These are phyloP conservation scores for Sugiyamaella xylanicola DNA, from an alignment of 1,139 yeast genomes.

Conservation along the genomic window DNA sequence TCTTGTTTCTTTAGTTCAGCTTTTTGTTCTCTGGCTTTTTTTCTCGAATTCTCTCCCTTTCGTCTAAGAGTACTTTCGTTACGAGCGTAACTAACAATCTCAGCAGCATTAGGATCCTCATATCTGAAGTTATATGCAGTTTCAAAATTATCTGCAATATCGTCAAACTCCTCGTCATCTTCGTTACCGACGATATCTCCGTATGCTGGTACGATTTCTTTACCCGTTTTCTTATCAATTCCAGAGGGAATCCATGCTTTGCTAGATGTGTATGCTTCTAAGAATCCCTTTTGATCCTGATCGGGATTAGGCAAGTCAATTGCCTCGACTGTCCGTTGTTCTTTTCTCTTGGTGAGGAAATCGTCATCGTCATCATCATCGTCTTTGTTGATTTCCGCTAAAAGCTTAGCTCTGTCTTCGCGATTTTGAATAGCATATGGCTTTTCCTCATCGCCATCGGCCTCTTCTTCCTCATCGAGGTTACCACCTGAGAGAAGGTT, in stretches of 20 bases:
- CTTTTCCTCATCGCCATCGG: slow-evolving; percentile 53
- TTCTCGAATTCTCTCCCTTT: slow-evolving; percentile 70
- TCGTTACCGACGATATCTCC: slow-evolving; percentile 48
- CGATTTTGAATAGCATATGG: slow-evolving; percentile 71
- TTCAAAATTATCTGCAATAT: slow-evolving; percentile 89
- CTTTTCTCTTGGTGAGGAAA: slow-evolving; percentile 60
- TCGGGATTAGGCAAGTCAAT: slow-evolving; percentile 69
- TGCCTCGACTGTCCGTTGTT: slow-evolving; percentile 41
- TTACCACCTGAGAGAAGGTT: slow-evolving; percentile 60
- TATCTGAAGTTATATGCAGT: slow-evolving; percentile 91
- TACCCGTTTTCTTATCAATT: slow-evolving; percentile 50
- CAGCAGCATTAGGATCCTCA: slow-evolving; percentile 89
- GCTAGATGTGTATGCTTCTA: slow-evolving; percentile 67
- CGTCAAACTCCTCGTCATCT: slow-evolving; percentile 87
- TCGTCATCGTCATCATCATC: slow-evolving; percentile 52
- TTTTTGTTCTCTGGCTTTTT: slow-evolving; percentile 77
- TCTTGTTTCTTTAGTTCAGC: slow-evolving; percentile 56
- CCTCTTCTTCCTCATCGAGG: slow-evolving; percentile 51
- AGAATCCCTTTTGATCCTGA: slow-evolving; percentile 63
- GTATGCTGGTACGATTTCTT: slow-evolving; percentile 57
- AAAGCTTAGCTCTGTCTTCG: slow-evolving; percentile 70
- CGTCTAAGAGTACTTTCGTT: slow-evolving; percentile 90
- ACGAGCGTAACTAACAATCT: slow-evolving; percentile 95
- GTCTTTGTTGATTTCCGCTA: slow-evolving; percentile 67
- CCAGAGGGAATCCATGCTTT: slow-evolving; percentile 88